phyloP scores from a whole-genome alignment of 78 protist genomes.

The Polysphondylium violaceum region DNA sequence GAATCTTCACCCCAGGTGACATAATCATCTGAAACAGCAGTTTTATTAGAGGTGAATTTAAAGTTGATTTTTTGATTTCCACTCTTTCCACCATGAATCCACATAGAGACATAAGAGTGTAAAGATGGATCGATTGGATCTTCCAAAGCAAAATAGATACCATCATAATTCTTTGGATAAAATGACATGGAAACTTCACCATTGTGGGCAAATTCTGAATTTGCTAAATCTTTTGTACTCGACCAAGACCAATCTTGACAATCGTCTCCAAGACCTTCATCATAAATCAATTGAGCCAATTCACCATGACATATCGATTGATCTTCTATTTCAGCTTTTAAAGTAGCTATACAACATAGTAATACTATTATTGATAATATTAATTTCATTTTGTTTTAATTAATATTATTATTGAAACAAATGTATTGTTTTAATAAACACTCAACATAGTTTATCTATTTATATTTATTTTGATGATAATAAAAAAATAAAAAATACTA shows the following conservation, averaged over 20 bases:
- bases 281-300: conserved; percentile 36
- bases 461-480: not conserved
- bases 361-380: conserved; percentile 5
- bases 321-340: not conserved
- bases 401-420: not conserved
- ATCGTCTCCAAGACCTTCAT: conserved; percentile 10
- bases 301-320: conserved; percentile 11
- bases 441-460: not conserved
- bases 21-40: conserved; percentile 39
- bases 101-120: conserved; percentile 6
- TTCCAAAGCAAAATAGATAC: conserved; percentile 24
- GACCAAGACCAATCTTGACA: conserved; percentile 61
- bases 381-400: conserved; percentile 26
- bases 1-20: conserved; percentile 14
- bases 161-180: conserved; percentile 48
- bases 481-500: not conserved
- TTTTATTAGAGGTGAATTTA: conserved; percentile 35
- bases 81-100: conserved; percentile 38
- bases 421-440: not conserved
- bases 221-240: not conserved
- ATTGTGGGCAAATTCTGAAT: conserved; percentile 7
- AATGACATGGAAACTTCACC: conserved; percentile 50
- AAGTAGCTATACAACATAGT: not conserved
- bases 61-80: conserved; percentile 29
- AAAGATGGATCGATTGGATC: conserved; percentile 62